phyloP scores from a whole-genome alignment of 2,329 filamentous ascomycete genomes.

The Trichophyton equinum region DNA sequence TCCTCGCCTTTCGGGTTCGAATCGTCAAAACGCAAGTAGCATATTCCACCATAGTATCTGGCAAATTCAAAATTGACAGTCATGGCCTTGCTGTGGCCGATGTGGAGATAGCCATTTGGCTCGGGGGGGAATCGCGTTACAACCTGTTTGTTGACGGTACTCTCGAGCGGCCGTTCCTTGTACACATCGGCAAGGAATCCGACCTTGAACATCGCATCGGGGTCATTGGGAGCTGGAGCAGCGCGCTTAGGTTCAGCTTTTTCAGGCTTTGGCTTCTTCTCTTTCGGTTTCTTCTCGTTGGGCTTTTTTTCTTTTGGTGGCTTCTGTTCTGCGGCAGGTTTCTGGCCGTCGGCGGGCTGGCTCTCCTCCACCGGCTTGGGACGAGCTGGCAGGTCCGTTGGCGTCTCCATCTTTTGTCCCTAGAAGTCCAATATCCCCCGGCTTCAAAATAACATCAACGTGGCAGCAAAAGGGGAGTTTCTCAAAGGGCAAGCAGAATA shows the following conservation, averaged over 20 bases:
- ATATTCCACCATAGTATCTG: conserved; percentile 63
- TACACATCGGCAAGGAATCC: conserved; percentile 64
- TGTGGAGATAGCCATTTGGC: conserved; percentile 87
- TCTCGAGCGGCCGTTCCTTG: conserved; percentile 49
- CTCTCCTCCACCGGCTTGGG: conserved; percentile 5
- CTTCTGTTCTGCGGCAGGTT: neutral
- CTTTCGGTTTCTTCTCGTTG: conserved; percentile 7
- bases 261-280: neutral
- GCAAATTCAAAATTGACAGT: conserved; percentile 95
- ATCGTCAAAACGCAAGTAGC: conserved; percentile 75
- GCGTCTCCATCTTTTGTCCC: neutral
- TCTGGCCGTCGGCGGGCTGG: conserved; percentile 2
- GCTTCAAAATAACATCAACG: neutral
- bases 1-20: conserved; percentile 93
- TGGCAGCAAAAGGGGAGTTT: neutral
- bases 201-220: conserved; percentile 63
- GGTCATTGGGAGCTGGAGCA: conserved; percentile 24
- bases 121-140: conserved; percentile 69
- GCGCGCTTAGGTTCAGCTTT: conserved; percentile 3
- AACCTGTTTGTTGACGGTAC: conserved; percentile 20
- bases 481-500: neutral
- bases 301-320: conserved; percentile 9
- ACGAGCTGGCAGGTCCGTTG: conserved; percentile 7
- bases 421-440: neutral
- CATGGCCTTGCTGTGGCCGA: conserved; percentile 92